Evolutionary conservation across 2,329 filamentous ascomycete species (phyloP).

Genomic region (Scopulariopsis brevicaulis): DNA sequence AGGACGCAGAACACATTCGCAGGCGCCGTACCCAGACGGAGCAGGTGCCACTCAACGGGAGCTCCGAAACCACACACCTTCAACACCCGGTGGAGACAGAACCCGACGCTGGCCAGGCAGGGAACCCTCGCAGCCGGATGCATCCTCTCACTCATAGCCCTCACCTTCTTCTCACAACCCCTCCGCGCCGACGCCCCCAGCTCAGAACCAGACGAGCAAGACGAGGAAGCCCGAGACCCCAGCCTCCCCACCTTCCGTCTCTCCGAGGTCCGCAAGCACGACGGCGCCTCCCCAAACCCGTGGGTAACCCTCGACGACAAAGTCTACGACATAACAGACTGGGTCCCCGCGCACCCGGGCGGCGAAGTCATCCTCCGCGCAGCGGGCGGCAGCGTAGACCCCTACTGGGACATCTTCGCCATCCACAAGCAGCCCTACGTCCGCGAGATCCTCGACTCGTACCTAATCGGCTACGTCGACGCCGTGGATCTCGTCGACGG

Average conservation of each 20-base stretch:
- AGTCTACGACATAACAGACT: conserved; percentile 62
- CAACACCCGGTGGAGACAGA: background rate
- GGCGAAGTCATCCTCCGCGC: conserved; percentile 58
- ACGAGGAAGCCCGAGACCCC: conserved; percentile 19
- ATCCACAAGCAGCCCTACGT: conserved; percentile 58
- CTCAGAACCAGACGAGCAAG: background rate
- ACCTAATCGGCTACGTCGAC: conserved; percentile 51
- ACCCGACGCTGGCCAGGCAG: background rate
- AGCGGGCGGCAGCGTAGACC: conserved; percentile 52
- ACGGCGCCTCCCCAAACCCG: conserved; percentile 37
- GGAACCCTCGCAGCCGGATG: background rate
- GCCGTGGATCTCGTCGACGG: conserved; percentile 46
- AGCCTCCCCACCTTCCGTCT: conserved; percentile 36
- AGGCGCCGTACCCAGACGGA: background rate
- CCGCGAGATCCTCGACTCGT: conserved; percentile 52
- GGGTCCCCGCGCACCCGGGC: conserved; percentile 53
- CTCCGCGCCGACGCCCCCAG: background rate
- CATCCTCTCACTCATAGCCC: background rate
- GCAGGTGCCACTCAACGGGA: background rate
- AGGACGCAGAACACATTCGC: background rate
- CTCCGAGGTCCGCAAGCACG: conserved; percentile 38
- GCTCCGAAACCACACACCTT: background rate
- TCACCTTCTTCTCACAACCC: background rate
- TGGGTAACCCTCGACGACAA: conserved; percentile 55
- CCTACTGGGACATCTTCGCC: conserved; percentile 60